These are phyloP conservation scores for Penicillium sp. DNA, from an alignment of 2,329 filamentous ascomycete genomes.

Conservation along the genomic window DNA sequence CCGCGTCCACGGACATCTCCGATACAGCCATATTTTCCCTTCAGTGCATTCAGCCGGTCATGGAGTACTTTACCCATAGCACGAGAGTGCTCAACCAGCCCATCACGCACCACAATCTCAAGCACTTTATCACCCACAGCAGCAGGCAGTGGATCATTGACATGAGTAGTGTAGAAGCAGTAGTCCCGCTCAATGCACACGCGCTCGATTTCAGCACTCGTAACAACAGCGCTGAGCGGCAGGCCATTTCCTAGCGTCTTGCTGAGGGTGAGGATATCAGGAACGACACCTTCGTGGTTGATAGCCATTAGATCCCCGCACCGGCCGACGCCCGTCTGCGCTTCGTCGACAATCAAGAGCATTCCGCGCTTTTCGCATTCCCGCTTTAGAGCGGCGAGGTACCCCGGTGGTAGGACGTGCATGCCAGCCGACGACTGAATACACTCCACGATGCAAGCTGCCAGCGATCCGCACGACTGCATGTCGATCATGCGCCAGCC, in stretches of 20 bases:
- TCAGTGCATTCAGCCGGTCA: conserved; percentile 46
- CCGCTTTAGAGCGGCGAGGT: conserved; percentile 55
- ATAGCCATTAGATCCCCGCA: conserved; percentile 60
- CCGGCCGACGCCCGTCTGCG: conserved; percentile 57
- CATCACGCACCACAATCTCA: conserved; percentile 58
- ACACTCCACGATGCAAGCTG: conserved; percentile 61
- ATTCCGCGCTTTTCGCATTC: conserved; percentile 55
- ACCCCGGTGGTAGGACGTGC: conserved; percentile 57
- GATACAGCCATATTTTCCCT: conserved; percentile 56
- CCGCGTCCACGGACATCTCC: conserved; percentile 61
- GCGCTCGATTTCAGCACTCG: conserved; percentile 51
- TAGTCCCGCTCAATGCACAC: conserved; percentile 50
- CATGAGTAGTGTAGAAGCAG: conserved; percentile 60
- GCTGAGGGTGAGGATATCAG: conserved; percentile 59
- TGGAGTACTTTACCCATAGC: conserved; percentile 48
- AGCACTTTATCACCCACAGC: conserved; percentile 61
- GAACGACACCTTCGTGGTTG: conserved; percentile 48
- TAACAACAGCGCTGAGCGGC: conserved; percentile 57
- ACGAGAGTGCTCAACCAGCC: conserved; percentile 48
- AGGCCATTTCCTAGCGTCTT: conserved; percentile 62
- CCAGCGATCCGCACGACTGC: conserved; percentile 59
- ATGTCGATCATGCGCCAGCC: conserved; percentile 60
- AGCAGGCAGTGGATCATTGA: conserved; percentile 60
- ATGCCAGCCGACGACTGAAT: conserved; percentile 60
- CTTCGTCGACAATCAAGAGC: conserved; percentile 59